Evolutionary conservation across 192 early-diverging fungal genomes (phyloP), one percentile per base, ranked within the genome.

Genomic region (Entomortierella chlamydospora): DNA sequence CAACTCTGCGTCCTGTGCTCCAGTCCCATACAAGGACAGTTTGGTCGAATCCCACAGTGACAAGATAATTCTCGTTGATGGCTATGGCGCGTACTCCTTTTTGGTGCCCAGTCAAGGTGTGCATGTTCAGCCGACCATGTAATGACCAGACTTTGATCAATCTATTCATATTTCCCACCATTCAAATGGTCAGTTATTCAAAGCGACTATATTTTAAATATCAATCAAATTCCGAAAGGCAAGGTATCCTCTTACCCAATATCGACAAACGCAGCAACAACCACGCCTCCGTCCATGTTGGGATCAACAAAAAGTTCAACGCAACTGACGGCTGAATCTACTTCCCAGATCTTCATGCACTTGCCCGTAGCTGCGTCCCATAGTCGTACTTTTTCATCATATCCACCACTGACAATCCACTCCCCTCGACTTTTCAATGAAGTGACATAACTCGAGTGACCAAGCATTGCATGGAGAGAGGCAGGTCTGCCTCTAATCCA

Each of bases 311-410:
- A 33, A 3, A 81, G 18, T 33, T 81, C 78, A 0, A 81, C 64
- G 57, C 78, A 81, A 31, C 78, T 81, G 5, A 81, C 70, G 17
- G 64, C 69, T 28, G 68, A 72, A 12, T 70, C 70, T 23, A 64
- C 55, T 34, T 81, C 64, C 78, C 68, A 81, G n/a, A 68, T 72
- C 61, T 72, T 81, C 26, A 62, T 51, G 37, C 78, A 81, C 34
- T 57, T 72, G 25, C 78, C 78, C 2, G 78, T 61, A 28, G 64
- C 26, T 9, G 70, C 51, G 43, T 81, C 78, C 78, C 78, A 81
- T 2, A 81, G 53, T 1, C 78, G 78, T 22, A 81, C 78, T 39
- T 67, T 81, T 57, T 81, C 78, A 29, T 81, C 78, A 50, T 71
- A 81, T 28, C 78, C 65, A 47, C 78, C 78, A 23, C 67, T 81